Evolutionary conservation across 345 rosid species (phyloP).

Genomic region (Citrus inodora): DNA sequence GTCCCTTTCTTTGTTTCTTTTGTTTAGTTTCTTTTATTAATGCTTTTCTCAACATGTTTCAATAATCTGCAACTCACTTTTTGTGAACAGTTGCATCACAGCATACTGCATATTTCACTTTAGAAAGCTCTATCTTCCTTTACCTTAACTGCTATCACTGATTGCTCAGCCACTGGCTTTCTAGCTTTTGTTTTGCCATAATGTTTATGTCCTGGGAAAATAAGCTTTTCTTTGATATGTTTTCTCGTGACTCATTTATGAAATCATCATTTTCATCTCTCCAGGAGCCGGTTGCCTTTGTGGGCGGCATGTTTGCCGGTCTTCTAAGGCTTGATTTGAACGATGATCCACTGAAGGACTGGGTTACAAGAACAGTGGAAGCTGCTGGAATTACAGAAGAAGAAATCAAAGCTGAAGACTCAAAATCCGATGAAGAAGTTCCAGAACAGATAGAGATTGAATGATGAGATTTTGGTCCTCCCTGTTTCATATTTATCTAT

Average conservation of each 20-base stretch:
- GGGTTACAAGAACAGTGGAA: constrained; percentile 61
- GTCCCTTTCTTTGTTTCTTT: neutral
- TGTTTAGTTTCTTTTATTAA: neutral
- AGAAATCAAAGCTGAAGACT: constrained; percentile 30
- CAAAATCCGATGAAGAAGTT: constrained; percentile 31
- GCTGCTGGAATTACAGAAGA: constrained; percentile 46
- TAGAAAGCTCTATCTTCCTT: neutral
- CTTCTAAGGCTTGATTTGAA: constrained; percentile 60
- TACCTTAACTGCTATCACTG: no score
- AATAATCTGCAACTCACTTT: neutral
- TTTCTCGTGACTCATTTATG: neutral
- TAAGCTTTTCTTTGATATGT: neutral
- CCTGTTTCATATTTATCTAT: neutral
- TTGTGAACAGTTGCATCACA: neutral
- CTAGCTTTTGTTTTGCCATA: neutral
- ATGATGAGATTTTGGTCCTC: constrained; percentile 19
- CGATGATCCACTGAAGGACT: constrained; percentile 69
- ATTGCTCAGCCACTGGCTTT: no score
- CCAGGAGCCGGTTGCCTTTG: constrained; percentile 67
- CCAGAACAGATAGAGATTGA: constrained; percentile 60
- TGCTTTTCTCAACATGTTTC: neutral
- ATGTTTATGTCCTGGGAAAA: neutral
- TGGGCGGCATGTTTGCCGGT: constrained; percentile 70
- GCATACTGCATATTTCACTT: neutral
- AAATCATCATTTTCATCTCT: neutral